Percentiles rank a stretch among this genome's conserved stretches.
Evolutionary conservation across 805 yeast genomes (phyloP).

Genomic region (Cyberlindnera euphorbiae): DNA sequence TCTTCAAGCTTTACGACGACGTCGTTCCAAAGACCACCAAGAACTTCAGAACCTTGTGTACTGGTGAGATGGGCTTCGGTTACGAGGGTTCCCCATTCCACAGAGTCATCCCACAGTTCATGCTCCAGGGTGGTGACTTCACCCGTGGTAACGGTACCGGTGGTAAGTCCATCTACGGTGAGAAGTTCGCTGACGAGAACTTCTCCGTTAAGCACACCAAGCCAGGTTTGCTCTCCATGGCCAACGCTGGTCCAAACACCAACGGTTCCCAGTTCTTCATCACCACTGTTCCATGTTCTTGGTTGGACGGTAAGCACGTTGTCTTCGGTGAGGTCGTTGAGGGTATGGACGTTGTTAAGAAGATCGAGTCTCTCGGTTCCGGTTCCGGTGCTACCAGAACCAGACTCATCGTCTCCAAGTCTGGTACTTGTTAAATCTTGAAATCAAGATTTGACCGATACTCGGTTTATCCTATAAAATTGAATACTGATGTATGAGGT

Average conservation of each 20-base stretch:
- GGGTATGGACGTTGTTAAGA: slow-evolving; percentile 82
- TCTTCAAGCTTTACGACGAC: slow-evolving; percentile 84
- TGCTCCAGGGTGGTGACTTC: slow-evolving; percentile 98
- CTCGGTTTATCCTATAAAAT: no score
- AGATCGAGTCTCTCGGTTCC: slow-evolving; percentile 76
- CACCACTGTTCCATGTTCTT: slow-evolving; percentile 81
- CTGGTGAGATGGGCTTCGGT: slow-evolving; percentile 97
- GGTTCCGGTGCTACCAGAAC: slow-evolving; percentile 66
- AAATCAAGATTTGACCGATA: no score
- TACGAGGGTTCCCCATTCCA: slow-evolving; percentile 89
- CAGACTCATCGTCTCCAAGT: slow-evolving; percentile 57
- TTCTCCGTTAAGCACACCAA: slow-evolving; percentile 68
- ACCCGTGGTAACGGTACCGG: slow-evolving; percentile 95
- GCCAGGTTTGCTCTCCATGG: slow-evolving; percentile 89
- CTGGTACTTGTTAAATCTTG: slow-evolving; percentile 31
- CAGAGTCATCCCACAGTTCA: slow-evolving; percentile 95
- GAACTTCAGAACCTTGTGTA: slow-evolving; percentile 90
- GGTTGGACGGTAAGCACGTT: slow-evolving; percentile 93
- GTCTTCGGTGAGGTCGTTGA: slow-evolving; percentile 90
- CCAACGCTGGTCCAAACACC: slow-evolving; percentile 97
- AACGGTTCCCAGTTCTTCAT: slow-evolving; percentile 97
- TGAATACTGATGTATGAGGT: no score
- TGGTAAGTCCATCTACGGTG: slow-evolving; percentile 88
- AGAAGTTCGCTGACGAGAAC: slow-evolving; percentile 74
- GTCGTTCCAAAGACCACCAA: slow-evolving; percentile 94